Base-by-base conservation (phyloP, 2,329 filamentous ascomycete genomes). In the Magnaporthiopsis poae region DNA sequence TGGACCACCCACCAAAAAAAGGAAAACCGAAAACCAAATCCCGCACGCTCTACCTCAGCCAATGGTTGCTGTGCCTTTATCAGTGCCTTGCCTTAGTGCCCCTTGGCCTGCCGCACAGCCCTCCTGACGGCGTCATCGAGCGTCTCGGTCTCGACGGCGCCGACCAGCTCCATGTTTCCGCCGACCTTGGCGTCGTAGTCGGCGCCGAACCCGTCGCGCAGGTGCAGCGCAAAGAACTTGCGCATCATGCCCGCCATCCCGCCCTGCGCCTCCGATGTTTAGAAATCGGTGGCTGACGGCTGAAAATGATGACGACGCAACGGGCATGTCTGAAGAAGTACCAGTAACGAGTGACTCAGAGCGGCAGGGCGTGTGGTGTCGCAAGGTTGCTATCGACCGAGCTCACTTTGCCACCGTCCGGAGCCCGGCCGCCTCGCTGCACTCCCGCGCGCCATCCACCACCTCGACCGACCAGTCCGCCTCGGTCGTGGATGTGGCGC, bases 401-500 rank as follows among this genome's bases (percentile, higher is more conserved):
- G n/a, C n/a, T n/a, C n/a, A n/a, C n/a, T n/a, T n/a, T n/a, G n/a
- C n/a, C n/a, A n/a, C n/a, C n/a, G n/a, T n/a, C n/a, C n/a, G n/a
- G n/a, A n/a, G n/a, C n/a, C n/a, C n/a, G n/a, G n/a, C n/a, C n/a
- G 46, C 52, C 8, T n/a, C 29, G 13, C 33, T 27, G 7, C n/a
- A 33, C 31, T 12, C 31, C 33, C n/a, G 18, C 61, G n/a, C 18
- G 18, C 39, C 21, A 29, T 65, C 63, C 46, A 65, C 52, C 52
- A 35, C 52, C n/a, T 65, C 77, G 66, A 90, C 80, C 2, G 72
- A 80, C 88, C 88, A 91, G 71, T 90, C 87, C 0, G 74, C 75
- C 59, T 87, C 83, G 1, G 76, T 82, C 0, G 82, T 85, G 0
- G 81, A 81, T 0, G 84, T 83, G 4, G 87, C 86, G 0, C 83